These are phyloP conservation scores for Aspergillus incahuasiensis DNA, from an alignment of 495 filamentous ascomycete genomes.

Conservation along the genomic window DNA sequence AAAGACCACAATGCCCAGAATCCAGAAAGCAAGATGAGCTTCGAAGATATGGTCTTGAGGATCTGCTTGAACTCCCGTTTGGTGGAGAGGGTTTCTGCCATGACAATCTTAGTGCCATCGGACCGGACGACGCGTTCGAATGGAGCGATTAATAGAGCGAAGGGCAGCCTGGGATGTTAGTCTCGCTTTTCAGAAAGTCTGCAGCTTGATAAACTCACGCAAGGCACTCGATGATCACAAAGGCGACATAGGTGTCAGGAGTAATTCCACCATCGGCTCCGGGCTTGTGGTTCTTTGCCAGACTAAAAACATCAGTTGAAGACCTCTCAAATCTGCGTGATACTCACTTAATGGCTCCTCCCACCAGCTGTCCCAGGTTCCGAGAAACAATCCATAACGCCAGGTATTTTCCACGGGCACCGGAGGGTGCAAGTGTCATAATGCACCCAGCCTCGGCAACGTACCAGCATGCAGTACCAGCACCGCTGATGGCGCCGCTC, in stretches of 20 bases:
- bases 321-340: background rate
- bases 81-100: slow-evolving; percentile 24
- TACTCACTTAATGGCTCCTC: slow-evolving; percentile 30
- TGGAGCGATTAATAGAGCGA: slow-evolving; percentile 24
- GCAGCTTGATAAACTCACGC: slow-evolving; percentile 19
- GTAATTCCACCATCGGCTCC: slow-evolving; percentile 23
- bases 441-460: slow-evolving; percentile 29
- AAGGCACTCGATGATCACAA: slow-evolving; percentile 29
- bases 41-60: slow-evolving; percentile 25
- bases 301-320: slow-evolving; percentile 5
- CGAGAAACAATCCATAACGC: slow-evolving; percentile 31
- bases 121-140: slow-evolving; percentile 27
- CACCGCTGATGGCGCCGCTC: slow-evolving; percentile 27
- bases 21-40: slow-evolving; percentile 24
- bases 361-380: slow-evolving; percentile 28
- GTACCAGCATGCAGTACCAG: slow-evolving; percentile 31
- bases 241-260: slow-evolving; percentile 28
- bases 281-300: slow-evolving; percentile 23
- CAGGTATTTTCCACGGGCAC: slow-evolving; percentile 29
- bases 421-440: slow-evolving; percentile 29
- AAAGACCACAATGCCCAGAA: slow-evolving; percentile 31
- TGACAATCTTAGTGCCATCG: slow-evolving; percentile 26
- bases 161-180: slow-evolving; percentile 18
- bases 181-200: background rate
- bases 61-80: slow-evolving; percentile 25